phyloP scores from a whole-genome alignment of 768 basidiomycete genomes.

The Scleroderma bovista region DNA sequence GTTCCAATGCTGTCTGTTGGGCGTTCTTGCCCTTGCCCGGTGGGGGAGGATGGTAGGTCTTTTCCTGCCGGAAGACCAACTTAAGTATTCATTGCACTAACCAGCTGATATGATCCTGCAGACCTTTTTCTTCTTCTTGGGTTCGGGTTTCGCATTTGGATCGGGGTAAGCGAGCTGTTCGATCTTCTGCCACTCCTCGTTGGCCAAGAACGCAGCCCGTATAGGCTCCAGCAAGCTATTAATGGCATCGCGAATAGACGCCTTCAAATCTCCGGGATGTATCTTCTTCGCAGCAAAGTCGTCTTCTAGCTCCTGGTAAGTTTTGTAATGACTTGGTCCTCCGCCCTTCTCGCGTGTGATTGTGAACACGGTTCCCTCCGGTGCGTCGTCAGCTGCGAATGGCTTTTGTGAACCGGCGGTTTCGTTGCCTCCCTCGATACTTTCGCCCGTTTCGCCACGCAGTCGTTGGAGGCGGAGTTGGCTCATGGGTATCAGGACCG shows the following conservation, averaged over 20 bases:
- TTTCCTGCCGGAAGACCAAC: constrained; percentile 42
- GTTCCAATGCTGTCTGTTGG: neutral
- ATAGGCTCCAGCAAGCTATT: constrained; percentile 75
- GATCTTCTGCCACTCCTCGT: constrained; percentile 74
- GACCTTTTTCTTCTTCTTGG: constrained; percentile 62
- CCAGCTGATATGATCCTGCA: neutral
- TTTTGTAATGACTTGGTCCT: constrained; percentile 59
- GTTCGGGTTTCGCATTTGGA: constrained; percentile 54
- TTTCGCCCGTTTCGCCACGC: constrained; percentile 39
- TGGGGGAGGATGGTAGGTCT: constrained; percentile 80
- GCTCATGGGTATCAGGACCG: constrained; percentile 86
- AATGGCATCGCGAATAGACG: constrained; percentile 67
- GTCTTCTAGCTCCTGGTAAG: constrained; percentile 58
- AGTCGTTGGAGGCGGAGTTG: constrained; percentile 61
- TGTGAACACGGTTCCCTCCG: constrained; percentile 76
- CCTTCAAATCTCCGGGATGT: constrained; percentile 90
- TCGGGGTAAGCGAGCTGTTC: constrained; percentile 83
- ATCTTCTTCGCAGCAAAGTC: constrained; percentile 74
- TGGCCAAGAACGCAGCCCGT: constrained; percentile 66
- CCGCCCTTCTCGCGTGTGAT: constrained; percentile 78
- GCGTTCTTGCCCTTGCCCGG: constrained; percentile 68
- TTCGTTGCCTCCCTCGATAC: constrained; percentile 40
- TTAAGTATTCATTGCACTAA: neutral
- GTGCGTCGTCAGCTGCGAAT: constrained; percentile 65
- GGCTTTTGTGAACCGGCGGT: constrained; percentile 49